Evolutionary conservation across 768 basidiomycete species (phyloP).

Genomic region (Tricholoma hemisulphureum): DNA sequence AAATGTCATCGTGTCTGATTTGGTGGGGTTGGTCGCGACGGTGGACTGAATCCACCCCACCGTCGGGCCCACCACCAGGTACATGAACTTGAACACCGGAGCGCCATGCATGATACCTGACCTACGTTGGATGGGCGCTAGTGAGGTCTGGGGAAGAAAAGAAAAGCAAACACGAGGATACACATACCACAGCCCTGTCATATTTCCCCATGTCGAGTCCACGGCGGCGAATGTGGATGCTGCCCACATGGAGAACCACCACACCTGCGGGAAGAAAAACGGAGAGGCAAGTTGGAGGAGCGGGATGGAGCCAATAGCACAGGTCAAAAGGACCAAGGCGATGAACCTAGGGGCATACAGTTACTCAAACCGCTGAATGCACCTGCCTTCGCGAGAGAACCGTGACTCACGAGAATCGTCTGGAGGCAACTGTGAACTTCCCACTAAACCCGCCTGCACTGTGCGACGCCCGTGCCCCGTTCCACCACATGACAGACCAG

Average conservation of each 20-base stretch:
- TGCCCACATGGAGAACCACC: not conserved
- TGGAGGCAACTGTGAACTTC: not conserved
- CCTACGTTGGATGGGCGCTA: not conserved
- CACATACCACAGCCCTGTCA: not conserved
- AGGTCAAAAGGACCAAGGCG: not conserved
- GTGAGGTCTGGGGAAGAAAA: too few relatives aligned
- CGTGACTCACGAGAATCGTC: not conserved
- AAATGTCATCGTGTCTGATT: conserved; percentile 6
- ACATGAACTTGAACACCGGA: conserved; percentile 8
- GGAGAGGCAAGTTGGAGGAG: not conserved
- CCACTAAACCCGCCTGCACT: not conserved
- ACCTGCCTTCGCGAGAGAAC: too few relatives aligned
- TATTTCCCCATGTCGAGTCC: not conserved
- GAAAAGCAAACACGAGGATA: not conserved
- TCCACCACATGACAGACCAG: not conserved
- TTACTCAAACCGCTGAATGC: too few relatives aligned
- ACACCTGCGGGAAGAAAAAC: not conserved
- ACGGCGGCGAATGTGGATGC: too few relatives aligned
- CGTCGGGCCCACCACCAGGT: conserved; percentile 8
- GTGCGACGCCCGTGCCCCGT: not conserved
- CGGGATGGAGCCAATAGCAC: not conserved
- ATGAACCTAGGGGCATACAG: not conserved
- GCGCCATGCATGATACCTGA: conserved; percentile 1
- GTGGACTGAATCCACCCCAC: conserved; percentile 10
- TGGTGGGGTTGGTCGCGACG: conserved; percentile 2